Percentiles rank a stretch among this genome's conserved stretches.
Evolutionary conservation across 305 asterid genomes (phyloP).

Genomic region (Andrographis paniculata): DNA sequence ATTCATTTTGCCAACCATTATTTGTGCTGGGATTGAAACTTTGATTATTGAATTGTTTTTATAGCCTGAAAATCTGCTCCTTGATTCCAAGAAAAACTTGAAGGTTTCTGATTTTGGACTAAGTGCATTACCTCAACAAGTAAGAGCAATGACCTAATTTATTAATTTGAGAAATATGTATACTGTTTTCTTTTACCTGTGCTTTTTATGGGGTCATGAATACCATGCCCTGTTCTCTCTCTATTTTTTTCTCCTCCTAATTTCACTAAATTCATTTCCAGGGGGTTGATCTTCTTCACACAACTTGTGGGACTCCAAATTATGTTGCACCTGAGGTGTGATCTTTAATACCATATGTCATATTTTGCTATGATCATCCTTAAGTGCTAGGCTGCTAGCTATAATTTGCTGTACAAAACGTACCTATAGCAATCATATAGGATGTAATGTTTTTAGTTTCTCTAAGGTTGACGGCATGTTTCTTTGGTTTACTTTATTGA

Average conservation of each 20-base stretch:
- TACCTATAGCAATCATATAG: too few species aligned
- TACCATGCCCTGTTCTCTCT: constrained; percentile 6
- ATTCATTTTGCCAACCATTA: constrained; percentile 12
- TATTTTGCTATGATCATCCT: constrained; percentile 1
- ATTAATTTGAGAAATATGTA: too few species aligned
- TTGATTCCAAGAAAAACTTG: constrained; percentile 77
- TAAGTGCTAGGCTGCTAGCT: constrained; percentile 13
- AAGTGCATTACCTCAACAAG: constrained; percentile 85
- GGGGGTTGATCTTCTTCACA: constrained; percentile 96
- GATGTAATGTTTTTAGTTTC: too few species aligned
- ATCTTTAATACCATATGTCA: background rate
- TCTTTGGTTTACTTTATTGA: constrained; percentile 10
- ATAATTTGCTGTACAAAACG: background rate
- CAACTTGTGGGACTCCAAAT: constrained; percentile 97
- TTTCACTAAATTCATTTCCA: constrained; percentile 24
- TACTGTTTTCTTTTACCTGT: constrained; percentile 12
- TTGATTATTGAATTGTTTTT: constrained; percentile 19
- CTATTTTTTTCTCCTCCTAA: constrained; percentile 4
- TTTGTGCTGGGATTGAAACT: constrained; percentile 22
- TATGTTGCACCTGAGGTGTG: constrained; percentile 96
- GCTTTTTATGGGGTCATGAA: constrained; percentile 11
- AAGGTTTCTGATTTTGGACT: constrained; percentile 95
- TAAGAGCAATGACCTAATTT: constrained; percentile 22
- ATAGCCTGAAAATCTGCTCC: constrained; percentile 97
- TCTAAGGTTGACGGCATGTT: too few species aligned